Conservation (phyloP, 768 basidiomycete genomes). For the Mrakia blollopis region DNA sequence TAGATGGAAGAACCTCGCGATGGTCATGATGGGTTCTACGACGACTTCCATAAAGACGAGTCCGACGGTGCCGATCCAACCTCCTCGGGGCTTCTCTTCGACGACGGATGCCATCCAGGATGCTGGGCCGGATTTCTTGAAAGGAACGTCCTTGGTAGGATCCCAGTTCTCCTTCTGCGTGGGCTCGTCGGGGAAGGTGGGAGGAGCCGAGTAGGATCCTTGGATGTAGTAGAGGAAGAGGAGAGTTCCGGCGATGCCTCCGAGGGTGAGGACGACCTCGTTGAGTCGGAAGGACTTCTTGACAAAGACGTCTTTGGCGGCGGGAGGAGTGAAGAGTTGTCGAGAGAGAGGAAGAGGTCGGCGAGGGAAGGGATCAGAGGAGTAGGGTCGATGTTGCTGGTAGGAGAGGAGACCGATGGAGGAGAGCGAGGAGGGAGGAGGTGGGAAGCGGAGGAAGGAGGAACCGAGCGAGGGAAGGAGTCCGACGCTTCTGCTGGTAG, state of each 20-base stretch:
- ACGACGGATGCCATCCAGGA: not conserved
- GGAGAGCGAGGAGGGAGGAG: not conserved
- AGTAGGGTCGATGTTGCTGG: not conserved
- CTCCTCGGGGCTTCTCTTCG: not conserved
- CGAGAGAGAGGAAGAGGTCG: no score
- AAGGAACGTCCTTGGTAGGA: not conserved
- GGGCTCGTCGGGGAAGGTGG: not conserved
- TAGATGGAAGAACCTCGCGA: constrained; percentile 74
- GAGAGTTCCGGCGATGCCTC: not conserved
- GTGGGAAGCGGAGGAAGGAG: not conserved
- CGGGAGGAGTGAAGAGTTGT: not conserved
- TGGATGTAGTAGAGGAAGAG: not conserved
- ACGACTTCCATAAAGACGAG: constrained; percentile 47
- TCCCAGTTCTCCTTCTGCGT: not conserved
- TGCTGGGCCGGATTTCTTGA: not conserved
- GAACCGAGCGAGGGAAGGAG: no score
- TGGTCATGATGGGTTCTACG: constrained; percentile 80
- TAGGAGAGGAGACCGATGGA: not conserved
- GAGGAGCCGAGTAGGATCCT: not conserved
- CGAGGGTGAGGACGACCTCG: not conserved
- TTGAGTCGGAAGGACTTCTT: not conserved
- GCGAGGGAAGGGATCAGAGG: not conserved
- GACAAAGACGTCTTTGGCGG: not conserved
- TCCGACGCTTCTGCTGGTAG: no score
- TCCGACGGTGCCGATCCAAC: not conserved